Evolutionary conservation across 148 eudicot species (phyloP).

Genomic region (Tetragonia tetragonoides): DNA sequence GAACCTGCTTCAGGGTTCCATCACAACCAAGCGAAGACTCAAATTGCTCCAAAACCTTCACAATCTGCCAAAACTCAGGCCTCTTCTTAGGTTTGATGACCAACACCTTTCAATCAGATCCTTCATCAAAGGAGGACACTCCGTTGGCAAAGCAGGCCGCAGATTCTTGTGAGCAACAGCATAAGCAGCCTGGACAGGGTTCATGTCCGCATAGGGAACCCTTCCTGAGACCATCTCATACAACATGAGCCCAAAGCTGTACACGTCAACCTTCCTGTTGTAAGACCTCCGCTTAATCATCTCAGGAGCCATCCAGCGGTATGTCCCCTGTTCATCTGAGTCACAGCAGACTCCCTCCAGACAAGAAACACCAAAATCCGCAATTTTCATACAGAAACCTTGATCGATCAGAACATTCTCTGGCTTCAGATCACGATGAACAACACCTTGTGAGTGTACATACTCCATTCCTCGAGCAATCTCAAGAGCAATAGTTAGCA

Average conservation of each 20-base stretch:
- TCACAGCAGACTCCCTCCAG: constrained; percentile 29
- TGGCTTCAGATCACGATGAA: constrained; percentile 76
- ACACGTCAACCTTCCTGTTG: constrained; percentile 69
- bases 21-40: constrained; percentile 43
- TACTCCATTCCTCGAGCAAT: constrained; percentile 82
- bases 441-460: constrained; percentile 68
- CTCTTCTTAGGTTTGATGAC: constrained; percentile 58
- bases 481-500: constrained; percentile 49
- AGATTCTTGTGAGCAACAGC: constrained; percentile 72
- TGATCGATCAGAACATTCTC: constrained; percentile 60
- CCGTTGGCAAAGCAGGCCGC: constrained; percentile 56
- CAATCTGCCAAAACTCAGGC: constrained; percentile 74
- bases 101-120: constrained; percentile 68
- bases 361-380: constrained; percentile 77
- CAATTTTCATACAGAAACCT: constrained; percentile 53
- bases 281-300: constrained; percentile 60
- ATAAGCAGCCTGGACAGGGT: constrained; percentile 74
- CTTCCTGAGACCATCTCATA: constrained; percentile 74
- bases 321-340: constrained; percentile 59
- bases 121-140: constrained; percentile 54
- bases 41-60: constrained; percentile 61
- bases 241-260: constrained; percentile 69
- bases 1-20: constrained; percentile 51
- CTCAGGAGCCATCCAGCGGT: constrained; percentile 96
- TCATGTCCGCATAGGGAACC: constrained; percentile 65